Percentiles rank a stretch among this genome's conserved stretches.
These are phyloP conservation scores for Chlorella sp. DNA, from an alignment of 139 green algal genomes.

Conservation along the genomic window DNA sequence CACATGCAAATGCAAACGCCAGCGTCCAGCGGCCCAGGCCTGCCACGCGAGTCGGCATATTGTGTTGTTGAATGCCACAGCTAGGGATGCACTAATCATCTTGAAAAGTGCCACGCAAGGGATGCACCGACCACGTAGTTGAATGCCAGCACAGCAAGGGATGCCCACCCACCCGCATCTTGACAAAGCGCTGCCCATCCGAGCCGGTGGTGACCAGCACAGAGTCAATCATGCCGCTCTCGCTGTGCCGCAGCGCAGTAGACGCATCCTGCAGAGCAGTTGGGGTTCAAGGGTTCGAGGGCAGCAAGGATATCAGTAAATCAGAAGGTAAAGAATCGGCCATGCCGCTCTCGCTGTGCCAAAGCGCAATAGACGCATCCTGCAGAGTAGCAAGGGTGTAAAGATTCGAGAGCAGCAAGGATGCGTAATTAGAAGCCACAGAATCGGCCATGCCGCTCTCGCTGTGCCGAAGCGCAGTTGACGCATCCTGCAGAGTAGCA, in stretches of 20 bases:
- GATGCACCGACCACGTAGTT: neutral
- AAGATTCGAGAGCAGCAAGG: too few relatives aligned
- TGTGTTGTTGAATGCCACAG: too few relatives aligned
- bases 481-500: neutral
- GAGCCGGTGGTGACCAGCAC: constrained; percentile 94
- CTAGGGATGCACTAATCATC: too few relatives aligned
- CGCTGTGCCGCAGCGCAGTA: constrained; percentile 68
- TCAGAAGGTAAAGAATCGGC: neutral
- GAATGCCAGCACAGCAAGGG: too few relatives aligned
- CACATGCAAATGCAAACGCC: neutral
- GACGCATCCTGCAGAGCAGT: constrained; percentile 60
- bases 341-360: neutral
- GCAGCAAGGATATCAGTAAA: neutral
- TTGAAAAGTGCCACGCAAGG: neutral
- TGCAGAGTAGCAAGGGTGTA: neutral
- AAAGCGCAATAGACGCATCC: neutral
- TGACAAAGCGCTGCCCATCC: constrained; percentile 93
- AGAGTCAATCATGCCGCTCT: constrained; percentile 84
- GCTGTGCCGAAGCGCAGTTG: neutral
- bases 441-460: neutral
- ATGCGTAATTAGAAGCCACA: too few relatives aligned
- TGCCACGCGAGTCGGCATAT: neutral
- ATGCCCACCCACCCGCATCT: constrained; percentile 76
- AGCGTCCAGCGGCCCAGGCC: neutral
- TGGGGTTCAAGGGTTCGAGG: neutral